A percentile compares a stretch with the other conserved stretches of the same genome.
Conservation (phyloP, 2,329 filamentous ascomycete genomes). For the Hymenoscyphus albidus region DNA sequence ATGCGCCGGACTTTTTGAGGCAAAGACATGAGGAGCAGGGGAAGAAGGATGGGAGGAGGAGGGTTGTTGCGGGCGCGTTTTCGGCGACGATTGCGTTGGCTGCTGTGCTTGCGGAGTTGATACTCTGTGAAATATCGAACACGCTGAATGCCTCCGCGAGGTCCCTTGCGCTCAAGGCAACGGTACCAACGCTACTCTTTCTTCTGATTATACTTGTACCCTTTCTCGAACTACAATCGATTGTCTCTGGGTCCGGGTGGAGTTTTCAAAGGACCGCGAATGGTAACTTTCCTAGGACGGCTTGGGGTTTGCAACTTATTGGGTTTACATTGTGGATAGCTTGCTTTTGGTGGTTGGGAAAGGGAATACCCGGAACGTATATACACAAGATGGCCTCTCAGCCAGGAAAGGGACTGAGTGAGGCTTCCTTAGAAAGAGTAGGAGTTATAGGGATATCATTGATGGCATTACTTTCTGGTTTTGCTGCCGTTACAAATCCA, state of each 20-base stretch:
- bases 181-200: constrained; percentile 66
- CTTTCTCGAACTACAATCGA: constrained; percentile 66
- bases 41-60: constrained; percentile 47
- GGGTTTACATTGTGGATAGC: constrained; percentile 67
- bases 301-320: constrained; percentile 60
- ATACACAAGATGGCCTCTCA: constrained; percentile 43
- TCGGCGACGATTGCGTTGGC: constrained; percentile 73
- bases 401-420: constrained; percentile 35
- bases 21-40: constrained; percentile 58
- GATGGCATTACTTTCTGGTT: constrained; percentile 85
- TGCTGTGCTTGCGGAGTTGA: constrained; percentile 72
- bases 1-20: constrained; percentile 56
- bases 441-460: constrained; percentile 81
- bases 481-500: constrained; percentile 80
- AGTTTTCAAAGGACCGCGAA: constrained; percentile 56
- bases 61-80: constrained; percentile 62
- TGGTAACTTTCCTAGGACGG: constrained; percentile 53
- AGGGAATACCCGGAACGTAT: constrained; percentile 54
- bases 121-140: constrained; percentile 80
- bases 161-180: constrained; percentile 62
- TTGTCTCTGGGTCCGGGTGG: constrained; percentile 52
- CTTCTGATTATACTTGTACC: constrained; percentile 73
- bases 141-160: constrained; percentile 65
- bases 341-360: constrained; percentile 72
- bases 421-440: constrained; percentile 62